Conservation (phyloP, 2,329 filamentous ascomycete species). For the Pezicula carpinea region DNA sequence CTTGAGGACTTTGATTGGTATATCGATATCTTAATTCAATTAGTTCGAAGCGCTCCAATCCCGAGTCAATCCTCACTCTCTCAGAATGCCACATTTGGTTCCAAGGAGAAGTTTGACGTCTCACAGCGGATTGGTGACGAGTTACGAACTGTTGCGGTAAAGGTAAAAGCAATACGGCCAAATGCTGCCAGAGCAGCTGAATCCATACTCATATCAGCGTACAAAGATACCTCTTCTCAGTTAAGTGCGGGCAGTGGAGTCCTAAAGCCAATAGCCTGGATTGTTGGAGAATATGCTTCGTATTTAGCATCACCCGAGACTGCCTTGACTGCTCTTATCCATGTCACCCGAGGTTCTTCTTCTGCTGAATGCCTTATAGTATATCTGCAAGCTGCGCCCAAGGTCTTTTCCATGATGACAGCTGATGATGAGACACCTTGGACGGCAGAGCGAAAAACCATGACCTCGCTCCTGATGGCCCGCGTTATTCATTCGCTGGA, state of each 20-base stretch:
- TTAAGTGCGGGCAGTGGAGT: constrained; percentile 59
- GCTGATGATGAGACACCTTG: constrained; percentile 62
- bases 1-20: constrained; percentile 97
- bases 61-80: constrained; percentile 31
- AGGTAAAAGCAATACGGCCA: constrained; percentile 76
- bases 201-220: constrained; percentile 59
- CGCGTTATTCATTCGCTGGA: constrained; percentile 81
- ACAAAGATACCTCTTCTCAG: constrained; percentile 45
- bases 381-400: constrained; percentile 79
- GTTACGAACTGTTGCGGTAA: constrained; percentile 83
- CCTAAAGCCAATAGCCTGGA: constrained; percentile 74
- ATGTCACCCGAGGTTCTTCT: constrained; percentile 51
- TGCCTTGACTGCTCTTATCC: constrained; percentile 69
- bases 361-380: constrained; percentile 65
- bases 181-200: constrained; percentile 83
- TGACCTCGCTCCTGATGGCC: constrained; percentile 71
- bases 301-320: constrained; percentile 66
- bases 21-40: constrained; percentile 80
- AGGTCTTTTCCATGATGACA: constrained; percentile 73
- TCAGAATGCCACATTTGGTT: constrained; percentile 6
- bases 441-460: constrained; percentile 69
- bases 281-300: constrained; percentile 83
- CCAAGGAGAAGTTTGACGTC: constrained; percentile 35
- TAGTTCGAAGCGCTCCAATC: constrained; percentile 67
- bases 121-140: constrained; percentile 76